Conservation (phyloP, 2,329 filamentous ascomycete genomes). For the Aspergillus hiratsukae region DNA sequence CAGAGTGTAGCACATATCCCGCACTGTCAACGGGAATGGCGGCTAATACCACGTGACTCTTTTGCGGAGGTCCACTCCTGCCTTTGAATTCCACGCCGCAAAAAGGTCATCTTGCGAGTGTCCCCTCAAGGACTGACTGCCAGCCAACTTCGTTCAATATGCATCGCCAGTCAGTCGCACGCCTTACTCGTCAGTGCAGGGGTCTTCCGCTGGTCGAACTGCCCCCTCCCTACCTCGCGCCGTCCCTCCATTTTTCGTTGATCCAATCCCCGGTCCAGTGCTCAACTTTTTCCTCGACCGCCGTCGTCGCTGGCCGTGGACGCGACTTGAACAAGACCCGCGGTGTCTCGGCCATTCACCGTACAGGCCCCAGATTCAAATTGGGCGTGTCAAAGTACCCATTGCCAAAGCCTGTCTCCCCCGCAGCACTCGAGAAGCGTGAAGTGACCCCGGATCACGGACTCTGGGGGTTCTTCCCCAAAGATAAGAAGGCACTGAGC, state of each 20-base stretch:
- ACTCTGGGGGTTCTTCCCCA: constrained; percentile 87
- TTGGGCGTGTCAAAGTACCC: constrained; percentile 68
- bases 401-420: constrained; percentile 67
- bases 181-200: constrained; percentile 31
- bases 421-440: constrained; percentile 44
- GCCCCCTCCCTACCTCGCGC: constrained; percentile 43
- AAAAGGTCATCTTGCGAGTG: constrained; percentile 15
- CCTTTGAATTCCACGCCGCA: constrained; percentile 8
- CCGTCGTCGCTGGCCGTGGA: constrained; percentile 44
- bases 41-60: not conserved
- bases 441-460: constrained; percentile 70
- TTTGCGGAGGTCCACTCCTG: not conserved
- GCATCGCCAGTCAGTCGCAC: constrained; percentile 33
- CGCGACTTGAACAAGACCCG: constrained; percentile 76
- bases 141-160: constrained; percentile 22
- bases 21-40: not conserved
- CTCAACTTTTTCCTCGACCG: constrained; percentile 52
- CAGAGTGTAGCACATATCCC: not conserved
- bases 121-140: constrained; percentile 5
- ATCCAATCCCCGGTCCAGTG: constrained; percentile 28
- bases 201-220: constrained; percentile 32
- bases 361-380: constrained; percentile 69
- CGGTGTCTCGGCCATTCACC: constrained; percentile 74
- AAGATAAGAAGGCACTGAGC: constrained; percentile 62
- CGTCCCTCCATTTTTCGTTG: constrained; percentile 35